phyloP scores from a whole-genome alignment of 2,329 filamentous ascomycete species.

The Paramyrothecium sp. region DNA sequence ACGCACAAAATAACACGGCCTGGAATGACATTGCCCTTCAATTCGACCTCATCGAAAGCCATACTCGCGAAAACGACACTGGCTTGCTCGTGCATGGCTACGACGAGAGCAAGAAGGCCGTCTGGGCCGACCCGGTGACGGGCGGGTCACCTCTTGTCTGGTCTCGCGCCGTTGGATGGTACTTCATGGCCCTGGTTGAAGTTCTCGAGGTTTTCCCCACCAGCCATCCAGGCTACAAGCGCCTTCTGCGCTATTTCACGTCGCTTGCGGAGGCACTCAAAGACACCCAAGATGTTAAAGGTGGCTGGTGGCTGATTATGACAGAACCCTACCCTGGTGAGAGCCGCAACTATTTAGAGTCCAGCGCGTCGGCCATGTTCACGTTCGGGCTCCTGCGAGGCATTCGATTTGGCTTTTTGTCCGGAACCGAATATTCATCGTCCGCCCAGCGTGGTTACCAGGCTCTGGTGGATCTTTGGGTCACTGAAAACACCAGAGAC shows the following conservation, averaged over 20 bases:
- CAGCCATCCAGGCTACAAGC: constrained; percentile 25
- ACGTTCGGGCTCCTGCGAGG: constrained; percentile 47
- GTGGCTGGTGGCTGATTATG: constrained; percentile 60
- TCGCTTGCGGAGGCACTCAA: constrained; percentile 37
- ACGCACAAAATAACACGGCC: constrained; percentile 30
- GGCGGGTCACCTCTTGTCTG: constrained; percentile 50
- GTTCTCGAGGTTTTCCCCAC: constrained; percentile 40
- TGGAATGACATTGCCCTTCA: constrained; percentile 42
- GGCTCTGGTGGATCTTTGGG: constrained; percentile 38
- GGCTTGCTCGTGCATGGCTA: constrained; percentile 52
- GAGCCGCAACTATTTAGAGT: constrained; percentile 57
- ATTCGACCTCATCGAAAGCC: constrained; percentile 39
- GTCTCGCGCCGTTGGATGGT: constrained; percentile 51
- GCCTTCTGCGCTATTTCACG: constrained; percentile 33
- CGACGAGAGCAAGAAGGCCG: constrained; percentile 39
- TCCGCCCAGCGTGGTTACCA: constrained; percentile 10
- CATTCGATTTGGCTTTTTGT: constrained; percentile 15
- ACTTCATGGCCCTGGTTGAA: constrained; percentile 46
- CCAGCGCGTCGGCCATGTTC: constrained; percentile 56
- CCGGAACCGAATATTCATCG: constrained; percentile 5
- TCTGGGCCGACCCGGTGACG: constrained; percentile 46
- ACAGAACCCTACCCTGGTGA: constrained; percentile 41
- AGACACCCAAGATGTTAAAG: constrained; percentile 35
- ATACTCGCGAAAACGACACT: constrained; percentile 33
- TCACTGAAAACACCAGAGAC: constrained; percentile 36